Conservation (phyloP, 2,329 filamentous ascomycete species). For the Colletotrichum lentis region DNA sequence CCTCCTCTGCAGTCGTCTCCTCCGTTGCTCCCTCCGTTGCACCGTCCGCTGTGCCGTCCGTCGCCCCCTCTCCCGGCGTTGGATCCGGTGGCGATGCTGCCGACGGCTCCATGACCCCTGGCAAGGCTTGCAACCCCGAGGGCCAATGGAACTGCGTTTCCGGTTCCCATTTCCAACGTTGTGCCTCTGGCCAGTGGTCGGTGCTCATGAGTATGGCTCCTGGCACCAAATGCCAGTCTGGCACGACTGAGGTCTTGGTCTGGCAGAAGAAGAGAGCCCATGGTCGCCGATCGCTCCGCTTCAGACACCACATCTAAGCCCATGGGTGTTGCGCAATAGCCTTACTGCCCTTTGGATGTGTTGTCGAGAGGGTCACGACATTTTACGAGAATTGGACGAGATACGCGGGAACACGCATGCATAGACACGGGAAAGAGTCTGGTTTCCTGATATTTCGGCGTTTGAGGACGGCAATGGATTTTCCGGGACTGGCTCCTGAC, state of each 20-base stretch:
- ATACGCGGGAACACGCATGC: conserved; percentile 21
- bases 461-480: conserved; percentile 27
- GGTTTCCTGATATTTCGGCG: conserved; percentile 31
- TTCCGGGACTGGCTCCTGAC: conserved; percentile 32
- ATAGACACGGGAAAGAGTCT: conserved; percentile 28
- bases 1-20: conserved; percentile 9
- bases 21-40: not conserved
- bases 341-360: conserved; percentile 24
- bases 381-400: conserved; percentile 35
- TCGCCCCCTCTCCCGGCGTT: conserved; percentile 2
- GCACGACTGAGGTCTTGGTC: conserved; percentile 42
- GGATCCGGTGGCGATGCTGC: conserved; percentile 39
- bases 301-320: conserved; percentile 29
- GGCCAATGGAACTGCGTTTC: conserved; percentile 67
- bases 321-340: not conserved
- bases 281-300: conserved; percentile 24
- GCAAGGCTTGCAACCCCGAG: conserved; percentile 59
- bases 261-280: conserved; percentile 38
- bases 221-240: conserved; percentile 60
- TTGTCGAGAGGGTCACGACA: conserved; percentile 22
- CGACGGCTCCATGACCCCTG: conserved; percentile 46
- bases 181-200: conserved; percentile 67
- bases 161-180: conserved; percentile 67
- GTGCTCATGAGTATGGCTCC: conserved; percentile 57
- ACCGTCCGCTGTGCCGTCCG: conserved; percentile 7